A percentile compares a stretch with the other conserved stretches of the same genome.
Evolutionary conservation across 108 stramenopile species (phyloP).

Genomic region (Pseudonitzschia pungens): DNA sequence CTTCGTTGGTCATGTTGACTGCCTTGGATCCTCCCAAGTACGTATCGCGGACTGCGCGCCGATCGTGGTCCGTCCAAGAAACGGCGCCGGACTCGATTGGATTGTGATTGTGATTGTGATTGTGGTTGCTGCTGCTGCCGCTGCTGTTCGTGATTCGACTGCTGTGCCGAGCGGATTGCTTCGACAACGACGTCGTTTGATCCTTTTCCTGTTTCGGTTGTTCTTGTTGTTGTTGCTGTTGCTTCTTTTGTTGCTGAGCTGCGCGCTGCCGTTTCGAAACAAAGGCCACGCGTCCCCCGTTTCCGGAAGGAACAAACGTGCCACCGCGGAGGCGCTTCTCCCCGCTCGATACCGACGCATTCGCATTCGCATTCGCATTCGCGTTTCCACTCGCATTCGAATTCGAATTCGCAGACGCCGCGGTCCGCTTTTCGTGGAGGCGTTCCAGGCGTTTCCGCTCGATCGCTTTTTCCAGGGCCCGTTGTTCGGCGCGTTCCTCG

Average conservation of each 20-base stretch:
- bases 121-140: not conserved
- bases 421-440: slow-evolving; percentile 2
- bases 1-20: slow-evolving; percentile 2
- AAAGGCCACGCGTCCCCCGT: slow-evolving; percentile 38
- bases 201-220: slow-evolving; percentile 1
- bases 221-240: slow-evolving; percentile 19
- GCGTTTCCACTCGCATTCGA: not conserved
- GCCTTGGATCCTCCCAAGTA: slow-evolving; percentile 67
- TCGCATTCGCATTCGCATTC: not conserved
- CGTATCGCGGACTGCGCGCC: slow-evolving; percentile 49
- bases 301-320: slow-evolving; percentile 17
- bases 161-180: not conserved
- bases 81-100: slow-evolving; percentile 4
- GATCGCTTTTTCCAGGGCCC: slow-evolving; percentile 62
- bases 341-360: not conserved
- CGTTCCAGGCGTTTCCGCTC: slow-evolving; percentile 39
- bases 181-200: not conserved
- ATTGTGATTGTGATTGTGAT: slow-evolving; percentile 16
- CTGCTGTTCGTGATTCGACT: too few species aligned
- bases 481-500: slow-evolving; percentile 73
- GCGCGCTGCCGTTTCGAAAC: slow-evolving; percentile 46
- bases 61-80: slow-evolving; percentile 37
- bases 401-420: not conserved
- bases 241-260: slow-evolving; percentile 44
- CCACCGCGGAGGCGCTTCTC: slow-evolving; percentile 33